Evolutionary conservation across 164 flowering plant genomes (phyloP).

Genomic region (Macadamia integrifolia): DNA sequence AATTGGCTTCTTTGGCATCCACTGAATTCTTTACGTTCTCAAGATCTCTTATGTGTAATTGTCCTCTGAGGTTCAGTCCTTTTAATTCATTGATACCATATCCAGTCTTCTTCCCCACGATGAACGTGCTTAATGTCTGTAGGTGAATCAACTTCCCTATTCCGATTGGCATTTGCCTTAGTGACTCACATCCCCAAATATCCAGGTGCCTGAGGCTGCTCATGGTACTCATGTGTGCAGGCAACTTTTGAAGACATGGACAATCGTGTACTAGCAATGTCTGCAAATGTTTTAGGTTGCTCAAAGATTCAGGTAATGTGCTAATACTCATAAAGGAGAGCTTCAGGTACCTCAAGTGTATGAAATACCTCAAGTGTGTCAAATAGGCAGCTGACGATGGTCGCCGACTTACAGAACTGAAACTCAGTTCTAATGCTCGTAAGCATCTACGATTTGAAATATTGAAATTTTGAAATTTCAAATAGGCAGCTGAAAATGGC

Average conservation of each 20-base stretch:
- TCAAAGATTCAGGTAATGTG: conserved; percentile 2
- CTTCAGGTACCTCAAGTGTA: neutral
- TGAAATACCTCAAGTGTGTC: conserved; percentile 1
- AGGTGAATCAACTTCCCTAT: conserved; percentile 9
- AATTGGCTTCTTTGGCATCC: no score
- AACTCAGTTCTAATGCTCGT: no score
- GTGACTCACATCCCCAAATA: neutral
- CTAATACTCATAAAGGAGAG: neutral
- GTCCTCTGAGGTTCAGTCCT: no score
- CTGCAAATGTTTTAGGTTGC: neutral
- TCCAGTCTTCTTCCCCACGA: neutral
- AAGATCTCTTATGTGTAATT: no score
- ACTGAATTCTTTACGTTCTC: no score
- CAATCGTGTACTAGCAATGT: neutral
- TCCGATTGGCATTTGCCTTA: no score
- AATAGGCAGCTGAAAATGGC: no score
- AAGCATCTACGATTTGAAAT: no score
- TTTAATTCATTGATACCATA: neutral
- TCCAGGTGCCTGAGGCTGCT: conserved; percentile 1
- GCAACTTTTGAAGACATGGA: neutral
- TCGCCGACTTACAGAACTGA: neutral
- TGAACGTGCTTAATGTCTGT: conserved; percentile 7
- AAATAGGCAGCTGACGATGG: neutral
- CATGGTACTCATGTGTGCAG: neutral
- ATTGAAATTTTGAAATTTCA: no score